These are phyloP conservation scores for Zymoseptoria pseudotritici DNA, from an alignment of 2,329 filamentous ascomycete species.

Conservation along the genomic window DNA sequence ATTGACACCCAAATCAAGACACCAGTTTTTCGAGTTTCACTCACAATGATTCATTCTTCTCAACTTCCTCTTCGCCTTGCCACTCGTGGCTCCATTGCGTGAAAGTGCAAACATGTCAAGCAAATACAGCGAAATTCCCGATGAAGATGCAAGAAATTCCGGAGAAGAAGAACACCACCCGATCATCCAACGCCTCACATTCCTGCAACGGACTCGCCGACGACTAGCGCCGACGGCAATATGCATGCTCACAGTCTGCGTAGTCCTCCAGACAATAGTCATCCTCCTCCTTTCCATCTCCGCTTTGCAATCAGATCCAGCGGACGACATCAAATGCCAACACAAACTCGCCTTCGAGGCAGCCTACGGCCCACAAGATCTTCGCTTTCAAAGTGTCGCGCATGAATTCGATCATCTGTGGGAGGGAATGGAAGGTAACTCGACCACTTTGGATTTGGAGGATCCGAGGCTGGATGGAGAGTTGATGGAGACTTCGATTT, in stretches of 20 bases:
- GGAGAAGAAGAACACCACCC: background rate
- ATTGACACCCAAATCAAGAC: background rate
- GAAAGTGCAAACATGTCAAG: background rate
- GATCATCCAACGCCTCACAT: background rate
- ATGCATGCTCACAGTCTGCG: background rate
- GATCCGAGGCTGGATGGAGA: background rate
- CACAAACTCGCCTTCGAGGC: background rate
- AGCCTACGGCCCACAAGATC: background rate
- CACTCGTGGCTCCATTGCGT: background rate
- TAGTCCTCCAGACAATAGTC: background rate
- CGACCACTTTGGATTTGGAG: background rate
- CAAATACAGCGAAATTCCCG: background rate
- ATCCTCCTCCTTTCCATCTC: background rate
- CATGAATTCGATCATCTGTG: background rate
- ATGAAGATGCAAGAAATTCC: background rate
- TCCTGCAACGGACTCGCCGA: background rate
- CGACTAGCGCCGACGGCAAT: background rate
- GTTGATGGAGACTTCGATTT: background rate
- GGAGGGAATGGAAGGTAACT: background rate
- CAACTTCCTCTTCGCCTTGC: background rate
- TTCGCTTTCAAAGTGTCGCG: background rate
- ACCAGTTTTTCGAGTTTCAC: background rate
- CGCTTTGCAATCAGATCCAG: background rate
- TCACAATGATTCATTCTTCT: background rate
- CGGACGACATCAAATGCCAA: background rate